Percentiles rank a stretch among this genome's conserved stretches.
Evolutionary conservation across 2,329 filamentous ascomycete genomes (phyloP).

Genomic region (Coleophoma eucalyptorum): DNA sequence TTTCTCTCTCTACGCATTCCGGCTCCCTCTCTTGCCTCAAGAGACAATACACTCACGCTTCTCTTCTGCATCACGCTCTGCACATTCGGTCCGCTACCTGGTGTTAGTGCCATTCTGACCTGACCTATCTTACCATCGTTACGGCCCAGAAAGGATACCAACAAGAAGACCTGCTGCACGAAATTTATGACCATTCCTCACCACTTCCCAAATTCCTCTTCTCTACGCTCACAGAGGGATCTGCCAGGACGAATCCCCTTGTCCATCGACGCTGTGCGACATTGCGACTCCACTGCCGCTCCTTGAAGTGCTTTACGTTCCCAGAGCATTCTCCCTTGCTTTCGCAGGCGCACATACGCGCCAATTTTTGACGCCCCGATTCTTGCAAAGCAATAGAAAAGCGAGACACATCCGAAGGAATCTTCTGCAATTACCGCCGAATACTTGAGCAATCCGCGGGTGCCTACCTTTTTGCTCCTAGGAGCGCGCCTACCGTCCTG

Average conservation of each 20-base stretch:
- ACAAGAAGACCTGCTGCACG: too few species aligned
- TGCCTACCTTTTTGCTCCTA: slow-evolving; percentile 23
- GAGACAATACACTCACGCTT: too few species aligned
- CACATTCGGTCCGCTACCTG: too few species aligned
- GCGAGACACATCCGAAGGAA: slow-evolving; percentile 7
- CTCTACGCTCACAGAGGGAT: not conserved
- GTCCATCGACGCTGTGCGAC: slow-evolving; percentile 1
- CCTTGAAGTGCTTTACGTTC: not conserved
- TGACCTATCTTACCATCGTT: too few species aligned
- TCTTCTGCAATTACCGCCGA: slow-evolving; percentile 10
- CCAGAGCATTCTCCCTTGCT: slow-evolving; percentile 1
- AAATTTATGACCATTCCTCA: not conserved
- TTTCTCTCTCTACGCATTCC: too few species aligned
- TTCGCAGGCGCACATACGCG: not conserved
- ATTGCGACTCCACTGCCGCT: slow-evolving; percentile 1
- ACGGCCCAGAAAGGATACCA: too few species aligned
- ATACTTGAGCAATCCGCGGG: slow-evolving; percentile 17
- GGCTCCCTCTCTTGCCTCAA: too few species aligned
- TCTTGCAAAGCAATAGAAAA: slow-evolving; percentile 1
- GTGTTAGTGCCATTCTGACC: too few species aligned
- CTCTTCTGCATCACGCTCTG: too few species aligned
- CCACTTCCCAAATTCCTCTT: not conserved
- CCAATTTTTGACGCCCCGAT: not conserved
- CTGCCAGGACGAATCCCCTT: not conserved
- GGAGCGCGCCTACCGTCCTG: slow-evolving; percentile 16